Evolutionary conservation across 2,329 filamentous ascomycete species (phyloP), one percentile per base, ranked within the genome.

Genomic region (Colletotrichum sp.): DNA sequence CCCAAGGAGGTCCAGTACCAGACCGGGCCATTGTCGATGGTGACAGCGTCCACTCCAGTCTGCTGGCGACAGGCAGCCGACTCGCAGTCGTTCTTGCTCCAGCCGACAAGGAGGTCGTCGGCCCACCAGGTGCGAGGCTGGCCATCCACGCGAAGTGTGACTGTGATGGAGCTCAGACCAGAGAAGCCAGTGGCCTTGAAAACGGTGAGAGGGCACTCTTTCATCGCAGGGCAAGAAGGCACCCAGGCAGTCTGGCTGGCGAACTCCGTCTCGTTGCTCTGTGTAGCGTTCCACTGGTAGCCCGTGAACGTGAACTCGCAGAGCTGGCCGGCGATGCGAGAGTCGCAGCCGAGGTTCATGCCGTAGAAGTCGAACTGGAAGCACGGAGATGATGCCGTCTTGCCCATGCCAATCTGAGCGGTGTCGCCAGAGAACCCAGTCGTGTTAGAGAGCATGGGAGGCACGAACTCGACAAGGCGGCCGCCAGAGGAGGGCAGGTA

Each of bases 261-360:
- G 21, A 52, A 69, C 28, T 72, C 67, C 73, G 83, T 79, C 77
- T 86, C 85, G 36, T 79, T 81, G 3, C 79, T 79, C 7, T 80
- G 78, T 13, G 78, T 79, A 21, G 81, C 79, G 60, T 85, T 82
- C 79, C 82, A 86, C 12, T 82, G 81, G 75, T 86, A 87, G 9
- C 84, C 85, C n/a, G 85, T 85, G 34, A 87, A 80, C 52, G 85
- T 84, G 75, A 87, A 86, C 67, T 86, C 83, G 52, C 85, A 87
- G 81, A 83, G 85, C 67, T 84, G 79, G 69, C 83, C 84, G 24
- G 32, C 55, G 13, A 60, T 43, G 16, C 57, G 39, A 21, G 74
- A 32, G 18, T 76, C 60, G 64, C 85, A 86, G 64, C 85, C 85
- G 26, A 87, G 77, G 34, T 78, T 83, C n/a, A 82, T 82, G n/a